phyloP scores from a whole-genome alignment of 768 basidiomycete genomes.

The Sutorius australiensis region DNA sequence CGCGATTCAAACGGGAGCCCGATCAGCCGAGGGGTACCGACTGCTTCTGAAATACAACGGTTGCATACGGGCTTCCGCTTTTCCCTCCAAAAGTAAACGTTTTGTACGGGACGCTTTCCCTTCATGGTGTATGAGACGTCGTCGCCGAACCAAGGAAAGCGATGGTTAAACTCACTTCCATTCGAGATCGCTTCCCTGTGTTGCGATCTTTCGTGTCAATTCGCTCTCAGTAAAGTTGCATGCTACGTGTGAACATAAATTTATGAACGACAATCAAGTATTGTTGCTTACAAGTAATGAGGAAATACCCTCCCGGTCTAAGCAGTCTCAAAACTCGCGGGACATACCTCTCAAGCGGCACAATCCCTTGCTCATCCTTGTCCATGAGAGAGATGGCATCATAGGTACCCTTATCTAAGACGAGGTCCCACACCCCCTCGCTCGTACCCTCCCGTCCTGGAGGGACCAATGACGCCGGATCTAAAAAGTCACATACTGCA shows the following conservation, averaged over 20 bases:
- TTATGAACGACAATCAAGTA: neutral
- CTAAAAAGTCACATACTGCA: constrained; percentile 61
- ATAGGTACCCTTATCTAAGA: constrained; percentile 86
- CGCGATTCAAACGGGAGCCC: neutral
- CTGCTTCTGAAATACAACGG: constrained; percentile 61
- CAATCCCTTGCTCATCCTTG: constrained; percentile 49
- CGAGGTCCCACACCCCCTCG: constrained; percentile 56
- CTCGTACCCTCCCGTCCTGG: constrained; percentile 1
- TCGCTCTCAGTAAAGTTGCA: constrained; percentile 87
- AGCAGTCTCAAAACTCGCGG: constrained; percentile 51
- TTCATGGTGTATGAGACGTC: constrained; percentile 26
- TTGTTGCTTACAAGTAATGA: constrained; percentile 71
- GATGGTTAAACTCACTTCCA: constrained; percentile 54
- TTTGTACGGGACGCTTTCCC: constrained; percentile 71
- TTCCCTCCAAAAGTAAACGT: constrained; percentile 75
- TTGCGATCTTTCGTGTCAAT: constrained; percentile 50
- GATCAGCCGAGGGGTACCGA: neutral
- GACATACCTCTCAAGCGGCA: constrained; percentile 60
- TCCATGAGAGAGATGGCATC: constrained; percentile 77
- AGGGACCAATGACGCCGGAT: constrained; percentile 42
- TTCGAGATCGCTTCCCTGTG: constrained; percentile 43
- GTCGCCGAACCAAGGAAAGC: neutral
- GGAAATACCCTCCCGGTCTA: constrained; percentile 63
- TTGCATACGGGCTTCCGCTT: constrained; percentile 65
- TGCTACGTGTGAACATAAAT: constrained; percentile 36